phyloP scores from a whole-genome alignment of 73 alveolate species.

The Tetrahymena elliotti region DNA sequence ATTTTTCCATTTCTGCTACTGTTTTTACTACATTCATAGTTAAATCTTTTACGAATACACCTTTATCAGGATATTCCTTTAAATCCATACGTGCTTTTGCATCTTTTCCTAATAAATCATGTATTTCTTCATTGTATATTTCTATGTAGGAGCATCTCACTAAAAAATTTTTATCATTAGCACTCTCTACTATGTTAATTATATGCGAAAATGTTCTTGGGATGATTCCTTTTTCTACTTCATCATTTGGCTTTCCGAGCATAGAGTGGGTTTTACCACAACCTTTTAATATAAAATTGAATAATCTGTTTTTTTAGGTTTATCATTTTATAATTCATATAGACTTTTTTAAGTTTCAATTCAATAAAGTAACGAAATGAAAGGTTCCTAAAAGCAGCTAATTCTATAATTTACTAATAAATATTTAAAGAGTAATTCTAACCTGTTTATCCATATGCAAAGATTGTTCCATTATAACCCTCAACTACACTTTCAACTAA shows the following conservation, averaged over 20 bases:
- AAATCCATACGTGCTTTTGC: slow-evolving; percentile 61
- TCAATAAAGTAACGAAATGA: neutral
- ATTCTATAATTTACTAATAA: no score
- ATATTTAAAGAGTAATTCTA: neutral
- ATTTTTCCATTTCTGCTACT: slow-evolving; percentile 70
- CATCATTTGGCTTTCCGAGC: slow-evolving; percentile 70
- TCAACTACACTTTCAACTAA: slow-evolving; percentile 91
- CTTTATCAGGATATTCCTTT: slow-evolving; percentile 83
- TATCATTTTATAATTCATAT: neutral
- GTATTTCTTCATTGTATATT: slow-evolving; percentile 92
- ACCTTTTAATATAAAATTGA: neutral
- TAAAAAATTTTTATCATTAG: slow-evolving; percentile 73
- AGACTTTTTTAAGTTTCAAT: neutral
- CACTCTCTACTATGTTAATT: slow-evolving; percentile 68
- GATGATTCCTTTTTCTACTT: slow-evolving; percentile 65
- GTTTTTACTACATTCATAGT: slow-evolving; percentile 72
- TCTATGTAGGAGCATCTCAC: slow-evolving; percentile 91
- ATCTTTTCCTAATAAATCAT: slow-evolving; percentile 76
- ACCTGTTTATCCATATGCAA: slow-evolving; percentile 76
- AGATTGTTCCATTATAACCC: slow-evolving; percentile 90
- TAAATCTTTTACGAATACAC: slow-evolving; percentile 73
- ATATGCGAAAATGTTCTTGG: slow-evolving; percentile 90
- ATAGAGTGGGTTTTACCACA: slow-evolving; percentile 92
- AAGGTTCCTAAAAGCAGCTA: neutral
- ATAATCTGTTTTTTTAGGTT: neutral